These are phyloP conservation scores for Ceratocystis papillata DNA, from an alignment of 2,329 filamentous ascomycete genomes.

Conservation along the genomic window DNA sequence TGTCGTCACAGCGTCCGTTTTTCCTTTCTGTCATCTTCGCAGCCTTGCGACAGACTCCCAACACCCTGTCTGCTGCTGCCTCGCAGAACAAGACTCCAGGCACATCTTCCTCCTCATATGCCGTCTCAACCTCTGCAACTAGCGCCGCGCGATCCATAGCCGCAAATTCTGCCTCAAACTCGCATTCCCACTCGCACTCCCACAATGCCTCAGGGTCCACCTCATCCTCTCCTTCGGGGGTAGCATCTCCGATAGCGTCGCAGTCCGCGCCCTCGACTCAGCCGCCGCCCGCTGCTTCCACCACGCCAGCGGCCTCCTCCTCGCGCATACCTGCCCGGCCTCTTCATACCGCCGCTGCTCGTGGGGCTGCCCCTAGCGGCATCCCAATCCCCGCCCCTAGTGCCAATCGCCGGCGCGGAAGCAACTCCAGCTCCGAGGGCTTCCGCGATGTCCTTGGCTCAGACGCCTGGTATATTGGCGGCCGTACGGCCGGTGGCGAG, in stretches of 20 bases:
- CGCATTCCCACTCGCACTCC: neutral
- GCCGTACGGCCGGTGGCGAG: slow-evolving; percentile 63
- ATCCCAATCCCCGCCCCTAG: slow-evolving; percentile 35
- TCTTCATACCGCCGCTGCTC: slow-evolving; percentile 22
- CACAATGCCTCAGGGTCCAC: slow-evolving; percentile 27
- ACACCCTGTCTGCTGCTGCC: slow-evolving; percentile 31
- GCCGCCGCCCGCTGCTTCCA: slow-evolving; percentile 25
- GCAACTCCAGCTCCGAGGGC: slow-evolving; percentile 64
- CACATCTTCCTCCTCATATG: slow-evolving; percentile 27
- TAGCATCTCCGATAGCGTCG: slow-evolving; percentile 20
- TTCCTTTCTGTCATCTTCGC: slow-evolving; percentile 48
- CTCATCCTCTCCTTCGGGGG: slow-evolving; percentile 27
- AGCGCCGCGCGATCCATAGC: slow-evolving; percentile 27
- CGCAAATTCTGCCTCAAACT: slow-evolving; percentile 26
- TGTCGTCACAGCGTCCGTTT: slow-evolving; percentile 41
- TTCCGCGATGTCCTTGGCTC: slow-evolving; percentile 61
- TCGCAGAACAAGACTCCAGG: slow-evolving; percentile 32
- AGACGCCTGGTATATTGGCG: slow-evolving; percentile 76
- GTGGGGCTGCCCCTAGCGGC: slow-evolving; percentile 27
- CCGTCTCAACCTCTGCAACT: slow-evolving; percentile 26
- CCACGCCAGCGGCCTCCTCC: slow-evolving; percentile 16
- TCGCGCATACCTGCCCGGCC: slow-evolving; percentile 8
- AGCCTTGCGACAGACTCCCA: slow-evolving; percentile 41
- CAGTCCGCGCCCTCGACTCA: slow-evolving; percentile 26
- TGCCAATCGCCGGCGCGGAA: slow-evolving; percentile 47